A percentile compares a stretch with the other conserved stretches of the same genome.
Evolutionary conservation across 768 basidiomycete species (phyloP).

Genomic region (Fomitopsis serialis): DNA sequence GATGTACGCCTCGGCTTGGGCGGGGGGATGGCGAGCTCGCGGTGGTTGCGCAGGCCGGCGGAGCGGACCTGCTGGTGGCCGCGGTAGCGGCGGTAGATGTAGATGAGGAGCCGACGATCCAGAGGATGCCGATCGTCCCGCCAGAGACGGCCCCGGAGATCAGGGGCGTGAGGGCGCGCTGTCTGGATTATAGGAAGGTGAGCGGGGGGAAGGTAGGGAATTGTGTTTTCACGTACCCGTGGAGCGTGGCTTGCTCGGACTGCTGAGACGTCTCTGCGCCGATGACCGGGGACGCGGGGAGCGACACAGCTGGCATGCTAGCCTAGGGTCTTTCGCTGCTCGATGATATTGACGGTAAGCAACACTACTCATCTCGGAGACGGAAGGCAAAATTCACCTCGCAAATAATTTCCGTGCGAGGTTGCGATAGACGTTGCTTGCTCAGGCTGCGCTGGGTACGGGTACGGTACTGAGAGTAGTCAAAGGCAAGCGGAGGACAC

Average conservation of each 20-base stretch:
- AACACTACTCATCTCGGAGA: neutral
- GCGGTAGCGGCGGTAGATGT: conserved; percentile 48
- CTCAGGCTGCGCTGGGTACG: too few species aligned
- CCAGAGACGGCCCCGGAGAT: conserved; percentile 58
- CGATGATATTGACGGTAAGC: neutral
- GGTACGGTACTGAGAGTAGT: too few species aligned
- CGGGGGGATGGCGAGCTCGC: conserved; percentile 30
- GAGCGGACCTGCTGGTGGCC: conserved; percentile 42
- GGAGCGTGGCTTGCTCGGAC: conserved; percentile 9
- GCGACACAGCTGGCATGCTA: conserved; percentile 8
- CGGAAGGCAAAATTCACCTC: too few species aligned
- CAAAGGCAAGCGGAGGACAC: too few species aligned
- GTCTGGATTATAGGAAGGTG: neutral
- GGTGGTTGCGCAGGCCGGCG: conserved; percentile 36
- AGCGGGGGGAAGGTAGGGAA: neutral
- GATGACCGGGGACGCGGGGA: neutral
- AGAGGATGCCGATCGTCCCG: conserved; percentile 41
- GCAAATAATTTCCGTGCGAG: neutral
- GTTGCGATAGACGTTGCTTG: too few species aligned
- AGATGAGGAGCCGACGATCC: conserved; percentile 52
- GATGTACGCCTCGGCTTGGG: conserved; percentile 34
- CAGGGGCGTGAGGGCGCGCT: conserved; percentile 39
- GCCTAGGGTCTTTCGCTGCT: neutral
- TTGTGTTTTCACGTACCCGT: conserved; percentile 9
- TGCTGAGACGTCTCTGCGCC: conserved; percentile 10